Conservation (phyloP, 2,329 filamentous ascomycete species). For the Colletotrichum magnum region DNA sequence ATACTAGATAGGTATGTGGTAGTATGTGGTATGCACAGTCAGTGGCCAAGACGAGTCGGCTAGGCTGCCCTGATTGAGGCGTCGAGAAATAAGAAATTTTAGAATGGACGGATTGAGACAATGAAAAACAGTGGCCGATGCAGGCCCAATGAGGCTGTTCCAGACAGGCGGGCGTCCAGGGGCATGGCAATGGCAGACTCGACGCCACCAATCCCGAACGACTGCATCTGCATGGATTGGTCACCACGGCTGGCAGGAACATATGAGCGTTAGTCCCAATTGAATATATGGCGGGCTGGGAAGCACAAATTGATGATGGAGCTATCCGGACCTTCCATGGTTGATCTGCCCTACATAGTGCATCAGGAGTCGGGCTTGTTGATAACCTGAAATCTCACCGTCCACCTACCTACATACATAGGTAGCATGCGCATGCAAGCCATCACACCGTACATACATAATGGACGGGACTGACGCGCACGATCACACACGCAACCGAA, state of each 20-base stretch:
- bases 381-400: background rate
- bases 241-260: background rate
- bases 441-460: slow-evolving; percentile 30
- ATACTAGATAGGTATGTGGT: too few species aligned
- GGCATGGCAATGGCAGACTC: slow-evolving; percentile 18
- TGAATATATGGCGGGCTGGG: slow-evolving; percentile 31
- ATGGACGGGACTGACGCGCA: slow-evolving; percentile 3
- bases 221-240: slow-evolving; percentile 20
- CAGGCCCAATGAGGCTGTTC: slow-evolving; percentile 23
- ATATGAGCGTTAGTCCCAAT: slow-evolving; percentile 3
- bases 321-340: background rate
- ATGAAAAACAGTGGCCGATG: slow-evolving; percentile 25
- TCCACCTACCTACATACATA: too few species aligned
- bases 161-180: slow-evolving; percentile 26
- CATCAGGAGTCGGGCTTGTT: background rate
- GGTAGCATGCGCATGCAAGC: background rate
- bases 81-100: slow-evolving; percentile 34
- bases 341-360: slow-evolving; percentile 18
- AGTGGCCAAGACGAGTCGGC: slow-evolving; percentile 12
- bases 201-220: slow-evolving; percentile 37
- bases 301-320: slow-evolving; percentile 35
- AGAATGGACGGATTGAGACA: slow-evolving; percentile 27
- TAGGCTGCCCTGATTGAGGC: slow-evolving; percentile 14
- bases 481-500: slow-evolving; percentile 30
- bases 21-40: slow-evolving; percentile 1